Percentiles rank a stretch among this genome's conserved stretches.
Evolutionary conservation across 2,329 filamentous ascomycete genomes (phyloP).

Genomic region (Hypoxylon sp.): DNA sequence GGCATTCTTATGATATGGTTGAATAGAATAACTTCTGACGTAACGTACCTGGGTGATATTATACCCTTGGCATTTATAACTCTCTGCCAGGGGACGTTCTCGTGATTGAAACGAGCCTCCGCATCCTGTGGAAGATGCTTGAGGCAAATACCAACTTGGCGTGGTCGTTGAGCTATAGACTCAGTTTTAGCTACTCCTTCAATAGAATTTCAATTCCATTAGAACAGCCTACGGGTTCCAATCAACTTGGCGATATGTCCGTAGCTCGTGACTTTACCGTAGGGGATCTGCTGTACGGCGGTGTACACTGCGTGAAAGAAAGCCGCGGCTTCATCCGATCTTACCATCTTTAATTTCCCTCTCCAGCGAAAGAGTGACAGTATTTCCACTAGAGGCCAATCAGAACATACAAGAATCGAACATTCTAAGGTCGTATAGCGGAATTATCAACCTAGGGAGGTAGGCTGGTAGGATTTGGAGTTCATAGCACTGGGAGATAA

Average conservation of each 20-base stretch:
- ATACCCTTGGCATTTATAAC: slow-evolving; percentile 89
- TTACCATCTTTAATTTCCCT: slow-evolving; percentile 68
- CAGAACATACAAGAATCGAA: not conserved
- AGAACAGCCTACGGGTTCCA: slow-evolving; percentile 73
- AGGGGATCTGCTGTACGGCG: slow-evolving; percentile 87
- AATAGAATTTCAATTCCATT: slow-evolving; percentile 2
- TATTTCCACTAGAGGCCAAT: not conserved
- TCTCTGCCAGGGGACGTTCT: slow-evolving; percentile 93
- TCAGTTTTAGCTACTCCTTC: slow-evolving; percentile 1
- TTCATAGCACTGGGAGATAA: slow-evolving; percentile 8
- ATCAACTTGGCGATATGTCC: slow-evolving; percentile 82
- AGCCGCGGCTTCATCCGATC: slow-evolving; percentile 79
- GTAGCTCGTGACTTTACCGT: slow-evolving; percentile 88
- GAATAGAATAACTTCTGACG: not conserved
- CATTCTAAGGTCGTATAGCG: not conserved
- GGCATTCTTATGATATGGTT: slow-evolving; percentile 10
- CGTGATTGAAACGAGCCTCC: slow-evolving; percentile 73
- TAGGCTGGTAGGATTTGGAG: not conserved
- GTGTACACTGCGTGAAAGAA: slow-evolving; percentile 85
- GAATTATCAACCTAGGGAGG: not conserved
- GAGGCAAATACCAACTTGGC: slow-evolving; percentile 91
- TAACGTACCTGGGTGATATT: slow-evolving; percentile 84
- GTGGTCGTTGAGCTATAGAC: slow-evolving; percentile 74
- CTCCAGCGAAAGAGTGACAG: not conserved
- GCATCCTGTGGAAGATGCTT: slow-evolving; percentile 81